A percentile compares a stretch with the other conserved stretches of the same genome.
These are phyloP conservation scores for Aspergillus incahuasiensis DNA, from an alignment of 495 filamentous ascomycete species.

Conservation along the genomic window DNA sequence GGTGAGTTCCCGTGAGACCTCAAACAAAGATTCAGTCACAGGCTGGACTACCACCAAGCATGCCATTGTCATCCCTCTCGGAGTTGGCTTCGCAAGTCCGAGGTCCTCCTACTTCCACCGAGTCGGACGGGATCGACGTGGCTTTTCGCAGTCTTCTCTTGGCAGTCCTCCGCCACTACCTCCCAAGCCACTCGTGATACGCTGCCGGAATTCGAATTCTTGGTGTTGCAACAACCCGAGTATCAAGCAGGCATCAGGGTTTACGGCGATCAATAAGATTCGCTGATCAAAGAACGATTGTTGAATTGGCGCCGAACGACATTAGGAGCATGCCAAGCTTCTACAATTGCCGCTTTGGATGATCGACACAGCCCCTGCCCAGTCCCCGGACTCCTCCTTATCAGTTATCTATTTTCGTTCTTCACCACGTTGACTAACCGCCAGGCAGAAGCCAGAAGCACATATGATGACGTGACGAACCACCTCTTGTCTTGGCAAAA, in stretches of 20 bases:
- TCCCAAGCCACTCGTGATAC: conserved; percentile 6
- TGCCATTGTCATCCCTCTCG: conserved; percentile 4
- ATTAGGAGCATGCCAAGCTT: conserved; percentile 3
- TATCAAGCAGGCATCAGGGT: neutral
- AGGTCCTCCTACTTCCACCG: neutral
- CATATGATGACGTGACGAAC: neutral
- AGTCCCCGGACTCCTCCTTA: neutral
- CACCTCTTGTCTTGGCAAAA: neutral
- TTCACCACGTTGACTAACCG: neutral
- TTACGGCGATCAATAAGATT: neutral
- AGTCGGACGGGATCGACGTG: conserved; percentile 4
- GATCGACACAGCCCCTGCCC: conserved; percentile 1
- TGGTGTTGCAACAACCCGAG: neutral
- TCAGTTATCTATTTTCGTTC: neutral
- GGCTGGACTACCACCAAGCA: neutral
- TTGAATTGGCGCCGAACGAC: neutral
- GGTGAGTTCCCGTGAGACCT: neutral
- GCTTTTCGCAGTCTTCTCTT: conserved; percentile 9
- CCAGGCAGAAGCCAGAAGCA: neutral
- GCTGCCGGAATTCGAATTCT: neutral
- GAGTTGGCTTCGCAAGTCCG: neutral
- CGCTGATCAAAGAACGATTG: neutral
- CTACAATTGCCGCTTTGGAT: conserved; percentile 4
- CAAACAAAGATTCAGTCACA: neutral
- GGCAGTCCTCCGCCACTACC: conserved; percentile 5